A percentile compares a stretch with the other conserved stretches of the same genome.
Conservation (phyloP, 2,329 filamentous ascomycete species). For the Penicillium sp. region DNA sequence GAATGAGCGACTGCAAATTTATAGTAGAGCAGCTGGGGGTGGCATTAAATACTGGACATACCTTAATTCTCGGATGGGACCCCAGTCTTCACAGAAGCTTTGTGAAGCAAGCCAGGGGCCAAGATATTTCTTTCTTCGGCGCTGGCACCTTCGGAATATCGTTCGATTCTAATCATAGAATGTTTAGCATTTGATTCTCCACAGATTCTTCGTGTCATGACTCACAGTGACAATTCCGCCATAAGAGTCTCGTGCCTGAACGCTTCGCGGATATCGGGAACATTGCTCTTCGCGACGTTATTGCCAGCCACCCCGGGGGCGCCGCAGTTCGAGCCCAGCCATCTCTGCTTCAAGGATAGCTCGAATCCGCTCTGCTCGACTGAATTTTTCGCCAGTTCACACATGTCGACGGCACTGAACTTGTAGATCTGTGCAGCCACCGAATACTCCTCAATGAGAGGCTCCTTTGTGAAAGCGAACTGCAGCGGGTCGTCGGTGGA, state of each 20-base stretch:
- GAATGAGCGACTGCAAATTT: too few species aligned
- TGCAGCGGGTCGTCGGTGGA: constrained; percentile 96
- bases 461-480: constrained; percentile 98
- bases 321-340: constrained; percentile 76
- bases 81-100: constrained; percentile 9
- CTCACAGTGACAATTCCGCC: constrained; percentile 78
- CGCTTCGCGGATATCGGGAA: constrained; percentile 85
- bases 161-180: constrained; percentile 23
- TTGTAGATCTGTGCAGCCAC: constrained; percentile 99
- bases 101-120: constrained; percentile 15
- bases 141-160: constrained; percentile 21
- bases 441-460: constrained; percentile 94
- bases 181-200: neutral
- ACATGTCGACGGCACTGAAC: constrained; percentile 95
- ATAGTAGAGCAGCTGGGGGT: too few species aligned
- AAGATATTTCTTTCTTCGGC: constrained; percentile 22
- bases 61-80: constrained; percentile 1
- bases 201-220: neutral
- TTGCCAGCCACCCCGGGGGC: constrained; percentile 79
- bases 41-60: constrained; percentile 1
- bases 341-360: constrained; percentile 78
- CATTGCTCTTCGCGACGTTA: constrained; percentile 90
- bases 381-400: constrained; percentile 92
- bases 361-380: constrained; percentile 95
- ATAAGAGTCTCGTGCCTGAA: constrained; percentile 82